Percentiles rank a stretch among this genome's conserved stretches.
Evolutionary conservation across 108 stramenopile species (phyloP).

Genomic region (Fistulifera pelliculosa): DNA sequence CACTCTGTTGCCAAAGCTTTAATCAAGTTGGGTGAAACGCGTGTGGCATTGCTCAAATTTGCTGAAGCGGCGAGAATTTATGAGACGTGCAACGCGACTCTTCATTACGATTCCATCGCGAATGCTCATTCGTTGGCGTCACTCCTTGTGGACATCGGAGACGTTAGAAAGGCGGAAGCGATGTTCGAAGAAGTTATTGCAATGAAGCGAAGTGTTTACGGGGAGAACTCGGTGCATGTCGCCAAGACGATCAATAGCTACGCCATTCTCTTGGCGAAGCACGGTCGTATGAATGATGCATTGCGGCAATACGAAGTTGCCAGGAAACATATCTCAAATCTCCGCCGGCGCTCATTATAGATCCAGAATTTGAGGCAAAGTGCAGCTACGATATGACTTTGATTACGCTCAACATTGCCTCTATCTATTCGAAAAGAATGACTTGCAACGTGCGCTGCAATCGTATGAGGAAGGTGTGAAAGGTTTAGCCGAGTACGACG

Average conservation of each 20-base stretch:
- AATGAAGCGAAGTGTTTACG: slow-evolving; percentile 64
- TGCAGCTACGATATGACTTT: slow-evolving; percentile 80
- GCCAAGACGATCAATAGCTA: slow-evolving; percentile 85
- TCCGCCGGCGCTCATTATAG: slow-evolving; percentile 41
- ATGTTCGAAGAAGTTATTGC: slow-evolving; percentile 80
- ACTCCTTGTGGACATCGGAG: slow-evolving; percentile 70
- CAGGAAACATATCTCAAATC: slow-evolving; percentile 40
- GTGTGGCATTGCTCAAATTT: slow-evolving; percentile 65
- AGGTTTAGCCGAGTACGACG: slow-evolving; percentile 65
- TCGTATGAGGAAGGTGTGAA: slow-evolving; percentile 75
- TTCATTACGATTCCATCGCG: slow-evolving; percentile 74
- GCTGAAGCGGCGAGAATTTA: slow-evolving; percentile 76
- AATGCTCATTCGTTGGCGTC: slow-evolving; percentile 76
- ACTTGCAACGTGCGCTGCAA: slow-evolving; percentile 53
- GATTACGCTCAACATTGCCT: slow-evolving; percentile 84
- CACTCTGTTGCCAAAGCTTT: slow-evolving; percentile 71
- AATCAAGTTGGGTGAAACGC: slow-evolving; percentile 63
- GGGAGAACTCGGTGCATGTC: slow-evolving; percentile 56
- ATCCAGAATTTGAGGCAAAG: slow-evolving; percentile 71
- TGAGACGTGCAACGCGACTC: slow-evolving; percentile 67
- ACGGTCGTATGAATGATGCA: slow-evolving; percentile 76
- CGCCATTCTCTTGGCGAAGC: slow-evolving; percentile 80
- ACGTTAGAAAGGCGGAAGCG: slow-evolving; percentile 65
- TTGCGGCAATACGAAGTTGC: slow-evolving; percentile 68
- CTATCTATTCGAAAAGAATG: slow-evolving; percentile 80